These are phyloP conservation scores for Monosporascus ibericus DNA, from an alignment of 2,329 filamentous ascomycete species.

Conservation along the genomic window DNA sequence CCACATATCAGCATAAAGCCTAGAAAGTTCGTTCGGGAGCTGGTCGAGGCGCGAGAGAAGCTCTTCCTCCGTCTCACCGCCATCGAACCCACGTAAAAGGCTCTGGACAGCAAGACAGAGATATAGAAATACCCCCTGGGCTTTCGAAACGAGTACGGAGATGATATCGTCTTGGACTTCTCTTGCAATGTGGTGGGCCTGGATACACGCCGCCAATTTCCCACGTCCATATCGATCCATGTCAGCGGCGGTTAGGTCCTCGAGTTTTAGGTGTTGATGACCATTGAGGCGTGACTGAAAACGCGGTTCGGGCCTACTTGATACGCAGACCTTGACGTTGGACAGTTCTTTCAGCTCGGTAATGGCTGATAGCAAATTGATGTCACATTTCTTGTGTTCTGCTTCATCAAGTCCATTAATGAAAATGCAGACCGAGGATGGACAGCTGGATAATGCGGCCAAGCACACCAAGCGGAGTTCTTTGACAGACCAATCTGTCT, in stretches of 20 bases:
- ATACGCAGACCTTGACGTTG: conserved; percentile 3
- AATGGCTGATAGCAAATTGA: background rate
- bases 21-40: conserved; percentile 2
- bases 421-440: conserved; percentile 3
- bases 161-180: background rate
- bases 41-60: conserved; percentile 1
- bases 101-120: conserved; percentile 1
- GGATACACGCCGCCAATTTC: too few species aligned
- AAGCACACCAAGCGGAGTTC: background rate
- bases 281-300: background rate
- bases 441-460: background rate
- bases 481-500: conserved; percentile 1
- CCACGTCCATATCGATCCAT: background rate
- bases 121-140: conserved; percentile 3
- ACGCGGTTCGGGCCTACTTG: conserved; percentile 1
- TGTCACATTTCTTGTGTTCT: conserved; percentile 1
- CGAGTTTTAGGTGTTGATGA: conserved; percentile 1
- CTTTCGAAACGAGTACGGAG: background rate
- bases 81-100: background rate
- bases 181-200: background rate
- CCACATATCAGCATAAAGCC: conserved; percentile 7
- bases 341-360: background rate
- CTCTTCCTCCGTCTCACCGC: background rate
- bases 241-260: conserved; percentile 3
- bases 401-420: conserved; percentile 5